Conservation (phyloP, 495 filamentous ascomycete species). For the Thermochaetoides thermophila region DNA sequence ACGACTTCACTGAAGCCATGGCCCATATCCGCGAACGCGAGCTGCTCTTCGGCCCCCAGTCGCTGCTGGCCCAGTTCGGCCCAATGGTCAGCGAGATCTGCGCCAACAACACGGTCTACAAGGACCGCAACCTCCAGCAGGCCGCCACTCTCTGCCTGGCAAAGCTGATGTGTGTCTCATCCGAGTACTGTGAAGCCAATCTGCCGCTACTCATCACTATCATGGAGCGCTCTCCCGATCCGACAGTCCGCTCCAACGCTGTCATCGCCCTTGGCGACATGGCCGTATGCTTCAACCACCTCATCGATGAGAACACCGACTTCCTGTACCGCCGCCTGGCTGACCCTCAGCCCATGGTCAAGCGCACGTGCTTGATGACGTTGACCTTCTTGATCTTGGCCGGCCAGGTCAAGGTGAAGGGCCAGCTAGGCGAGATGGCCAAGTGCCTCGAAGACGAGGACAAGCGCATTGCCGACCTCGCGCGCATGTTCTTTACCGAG, state of each 20-base stretch:
- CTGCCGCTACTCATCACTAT: slow-evolving; percentile 93
- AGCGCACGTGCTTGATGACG: slow-evolving; percentile 96
- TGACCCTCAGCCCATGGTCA: slow-evolving; percentile 76
- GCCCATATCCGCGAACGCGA: slow-evolving; percentile 87
- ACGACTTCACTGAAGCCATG: slow-evolving; percentile 97
- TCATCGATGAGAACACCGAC: slow-evolving; percentile 98
- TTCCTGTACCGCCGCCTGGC: slow-evolving; percentile 90
- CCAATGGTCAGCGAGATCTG: slow-evolving; percentile 86
- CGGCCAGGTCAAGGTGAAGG: slow-evolving; percentile 98
- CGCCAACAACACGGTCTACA: slow-evolving; percentile 81
- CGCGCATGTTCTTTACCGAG: slow-evolving; percentile 97
- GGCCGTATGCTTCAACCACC: slow-evolving; percentile 98
- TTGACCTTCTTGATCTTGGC: slow-evolving; percentile 94
- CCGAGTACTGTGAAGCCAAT: slow-evolving; percentile 90
- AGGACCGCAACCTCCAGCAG: slow-evolving; percentile 74
- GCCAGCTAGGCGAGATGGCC: slow-evolving; percentile 98
- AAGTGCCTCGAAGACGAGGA: slow-evolving; percentile 95
- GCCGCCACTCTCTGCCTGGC: slow-evolving; percentile 92
- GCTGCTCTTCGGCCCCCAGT: slow-evolving; percentile 73
- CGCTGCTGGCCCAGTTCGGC: slow-evolving; percentile 77
- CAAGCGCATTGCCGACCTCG: slow-evolving; percentile 81
- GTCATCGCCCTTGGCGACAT: slow-evolving; percentile 96
- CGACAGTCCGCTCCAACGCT: slow-evolving; percentile 84
- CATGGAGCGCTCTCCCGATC: slow-evolving; percentile 80
- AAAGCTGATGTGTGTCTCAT: slow-evolving; percentile 93